phyloP scores from a whole-genome alignment of 192 early-diverging fungal genomes.

The Umbelopsis vinacea region DNA sequence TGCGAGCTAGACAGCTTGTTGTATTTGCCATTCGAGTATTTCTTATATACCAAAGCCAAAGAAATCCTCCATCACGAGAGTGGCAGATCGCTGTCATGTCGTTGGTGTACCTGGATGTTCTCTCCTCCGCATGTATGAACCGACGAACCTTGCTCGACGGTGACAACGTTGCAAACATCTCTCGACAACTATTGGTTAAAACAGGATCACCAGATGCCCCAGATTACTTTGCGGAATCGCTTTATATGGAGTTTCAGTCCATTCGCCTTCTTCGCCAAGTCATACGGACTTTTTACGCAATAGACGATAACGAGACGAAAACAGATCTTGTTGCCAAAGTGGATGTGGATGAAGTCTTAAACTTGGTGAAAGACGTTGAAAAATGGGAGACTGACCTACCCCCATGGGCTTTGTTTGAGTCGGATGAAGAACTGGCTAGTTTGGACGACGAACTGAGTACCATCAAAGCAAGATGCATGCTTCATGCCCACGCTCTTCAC shows the following conservation, averaged over 20 bases:
- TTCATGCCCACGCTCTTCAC: slow-evolving; percentile 35
- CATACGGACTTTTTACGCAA: slow-evolving; percentile 2
- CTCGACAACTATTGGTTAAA: not conserved
- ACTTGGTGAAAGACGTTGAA: slow-evolving; percentile 36
- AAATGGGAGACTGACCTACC: slow-evolving; percentile 36
- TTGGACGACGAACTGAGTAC: slow-evolving; percentile 1
- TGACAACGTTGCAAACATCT: not conserved
- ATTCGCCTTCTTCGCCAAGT: slow-evolving; percentile 23
- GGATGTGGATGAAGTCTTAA: slow-evolving; percentile 41
- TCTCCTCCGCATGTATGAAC: slow-evolving; percentile 2
- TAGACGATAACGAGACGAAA: slow-evolving; percentile 7
- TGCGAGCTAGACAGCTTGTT: slow-evolving; percentile 1
- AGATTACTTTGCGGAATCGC: slow-evolving; percentile 8
- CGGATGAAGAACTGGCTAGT: not conserved
- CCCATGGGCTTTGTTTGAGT: slow-evolving; percentile 11
- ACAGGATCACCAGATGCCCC: not conserved
- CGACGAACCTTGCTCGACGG: not conserved
- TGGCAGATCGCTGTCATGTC: slow-evolving; percentile 21
- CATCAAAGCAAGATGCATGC: not conserved
- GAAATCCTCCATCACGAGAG: slow-evolving; percentile 9
- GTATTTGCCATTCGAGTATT: slow-evolving; percentile 15
- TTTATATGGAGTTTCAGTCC: not conserved
- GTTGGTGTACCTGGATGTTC: slow-evolving; percentile 10
- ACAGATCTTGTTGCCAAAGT: slow-evolving; percentile 30
- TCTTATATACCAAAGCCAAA: slow-evolving; percentile 16